Base-by-base conservation (phyloP, 345 rosid species). In the Aegle marmelos region DNA sequence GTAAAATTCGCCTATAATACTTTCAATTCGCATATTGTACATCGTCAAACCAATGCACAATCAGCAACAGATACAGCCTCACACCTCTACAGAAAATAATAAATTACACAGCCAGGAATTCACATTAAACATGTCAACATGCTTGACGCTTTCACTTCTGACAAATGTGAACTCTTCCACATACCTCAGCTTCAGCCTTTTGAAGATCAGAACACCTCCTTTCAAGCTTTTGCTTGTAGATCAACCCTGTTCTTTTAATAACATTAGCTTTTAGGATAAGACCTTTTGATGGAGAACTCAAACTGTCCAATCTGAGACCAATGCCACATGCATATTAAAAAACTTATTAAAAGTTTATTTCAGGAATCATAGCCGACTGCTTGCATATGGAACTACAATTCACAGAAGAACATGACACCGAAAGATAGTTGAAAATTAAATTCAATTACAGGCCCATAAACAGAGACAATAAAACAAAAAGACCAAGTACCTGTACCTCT, bases 171-270 rank as follows among this genome's bases (percentile, higher is more conserved):
- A 72, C 14, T 70, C 70, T 45, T 59, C 22, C 57, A 70, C 83
- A 74, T 84, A 96, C 98, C 97, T 94, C 98, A 59, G 89, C 89
- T 87, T 96, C 99, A 50, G 98, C 99, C 83, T 92, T 96, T 74
- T 81, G 87, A 80, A 92, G 95, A 79, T 96, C 92, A 80, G 85
- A 81, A 76, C 81, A 77, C 82, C 79, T 92, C 77, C 79, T 86
- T 82, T 90, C 92, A 70, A 91, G 80, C 60, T 68, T 89, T 81
- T 89, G 86, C 85, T 87, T 88, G 85, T 89, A 87, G 72, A 25
- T 72, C 16, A 77, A 82, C 27, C 82, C 90, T 34, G 61, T 82
- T 82, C 48, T 82, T 84, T 81, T 85, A 25, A 94, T 80, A 61
- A 34, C 76, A 57, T 79, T 82, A 75, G 85, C 88, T 73, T 86